A percentile compares a stretch with the other conserved stretches of the same genome.
Evolutionary conservation across 2,329 filamentous ascomycete species (phyloP).

Genomic region (Monascus ruber): DNA sequence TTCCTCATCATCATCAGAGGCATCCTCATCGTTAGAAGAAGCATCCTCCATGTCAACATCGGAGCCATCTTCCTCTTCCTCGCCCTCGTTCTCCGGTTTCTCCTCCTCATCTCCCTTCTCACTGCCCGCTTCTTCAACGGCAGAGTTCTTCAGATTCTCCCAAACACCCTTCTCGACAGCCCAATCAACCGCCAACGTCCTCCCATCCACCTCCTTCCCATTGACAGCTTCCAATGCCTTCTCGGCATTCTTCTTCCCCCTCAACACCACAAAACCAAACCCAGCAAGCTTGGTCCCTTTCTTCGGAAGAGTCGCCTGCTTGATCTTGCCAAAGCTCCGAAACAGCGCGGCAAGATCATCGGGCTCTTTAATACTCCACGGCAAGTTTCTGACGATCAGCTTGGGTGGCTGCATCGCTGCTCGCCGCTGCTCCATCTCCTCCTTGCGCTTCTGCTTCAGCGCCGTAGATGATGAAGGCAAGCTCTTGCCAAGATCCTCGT

Average conservation of each 20-base stretch:
- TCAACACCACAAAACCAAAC: slow-evolving; percentile 85
- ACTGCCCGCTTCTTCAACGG: slow-evolving; percentile 19
- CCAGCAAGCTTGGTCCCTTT: slow-evolving; percentile 61
- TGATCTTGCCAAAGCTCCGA: slow-evolving; percentile 80
- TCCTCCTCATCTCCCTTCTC: slow-evolving; percentile 13
- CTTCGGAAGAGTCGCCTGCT: slow-evolving; percentile 73
- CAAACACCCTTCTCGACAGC: slow-evolving; percentile 85
- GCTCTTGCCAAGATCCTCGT: slow-evolving; percentile 36
- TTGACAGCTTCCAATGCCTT: slow-evolving; percentile 76
- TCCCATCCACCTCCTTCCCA: slow-evolving; percentile 78
- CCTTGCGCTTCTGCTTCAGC: slow-evolving; percentile 19
- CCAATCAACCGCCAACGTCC: slow-evolving; percentile 89
- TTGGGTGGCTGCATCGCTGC: slow-evolving; percentile 55
- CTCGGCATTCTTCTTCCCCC: slow-evolving; percentile 82
- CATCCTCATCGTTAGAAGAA: slow-evolving; percentile 31
- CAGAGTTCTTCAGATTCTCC: slow-evolving; percentile 51
- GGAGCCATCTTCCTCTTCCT: slow-evolving; percentile 46
- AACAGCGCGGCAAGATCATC: slow-evolving; percentile 74
- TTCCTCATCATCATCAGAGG: slow-evolving; percentile 33
- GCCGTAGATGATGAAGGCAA: slow-evolving; percentile 24
- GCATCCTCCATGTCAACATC: slow-evolving; percentile 39
- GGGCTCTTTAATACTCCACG: slow-evolving; percentile 85
- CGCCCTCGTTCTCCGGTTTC: slow-evolving; percentile 20
- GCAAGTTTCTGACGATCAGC: slow-evolving; percentile 82
- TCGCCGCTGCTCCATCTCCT: slow-evolving; percentile 45